Evolutionary conservation across 257 asterid genomes (phyloP).

Genomic region (Solanum dulcamara): DNA sequence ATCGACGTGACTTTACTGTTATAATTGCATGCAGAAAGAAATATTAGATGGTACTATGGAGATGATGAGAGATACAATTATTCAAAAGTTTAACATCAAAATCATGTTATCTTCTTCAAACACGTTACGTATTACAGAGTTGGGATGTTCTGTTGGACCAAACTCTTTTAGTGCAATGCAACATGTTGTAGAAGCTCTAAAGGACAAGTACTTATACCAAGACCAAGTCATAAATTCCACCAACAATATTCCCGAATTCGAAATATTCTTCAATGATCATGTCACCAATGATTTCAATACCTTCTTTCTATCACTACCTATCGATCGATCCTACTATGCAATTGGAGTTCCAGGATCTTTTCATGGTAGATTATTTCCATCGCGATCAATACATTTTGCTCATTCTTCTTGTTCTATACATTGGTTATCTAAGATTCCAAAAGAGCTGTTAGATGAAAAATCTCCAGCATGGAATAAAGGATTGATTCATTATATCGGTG

Average conservation of each 20-base stretch:
- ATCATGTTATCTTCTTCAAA: not conserved
- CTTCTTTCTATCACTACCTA: no score
- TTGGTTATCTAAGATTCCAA: slow-evolving; percentile 24
- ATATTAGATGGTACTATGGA: not conserved
- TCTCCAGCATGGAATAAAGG: slow-evolving; percentile 16
- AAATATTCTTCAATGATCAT: not conserved
- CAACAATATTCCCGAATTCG: no score
- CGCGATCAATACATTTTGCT: no score
- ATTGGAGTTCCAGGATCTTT: no score
- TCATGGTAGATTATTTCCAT: no score
- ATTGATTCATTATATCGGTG: slow-evolving; percentile 5
- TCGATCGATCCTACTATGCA: no score
- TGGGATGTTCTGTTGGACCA: slow-evolving; percentile 23
- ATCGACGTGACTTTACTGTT: no score
- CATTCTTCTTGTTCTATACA: slow-evolving; percentile 18
- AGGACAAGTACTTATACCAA: not conserved
- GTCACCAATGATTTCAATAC: not conserved
- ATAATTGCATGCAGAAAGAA: not conserved
- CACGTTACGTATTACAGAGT: slow-evolving; percentile 7
- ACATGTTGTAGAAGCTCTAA: slow-evolving; percentile 3
- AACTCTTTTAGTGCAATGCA: slow-evolving; percentile 13
- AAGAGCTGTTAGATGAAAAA: not conserved
- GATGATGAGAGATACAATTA: not conserved
- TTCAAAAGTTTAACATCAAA: not conserved
- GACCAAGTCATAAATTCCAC: no score